Evolutionary conservation across 2,329 filamentous ascomycete genomes (phyloP).

Genomic region (Fusarium neocosmosporiellum): DNA sequence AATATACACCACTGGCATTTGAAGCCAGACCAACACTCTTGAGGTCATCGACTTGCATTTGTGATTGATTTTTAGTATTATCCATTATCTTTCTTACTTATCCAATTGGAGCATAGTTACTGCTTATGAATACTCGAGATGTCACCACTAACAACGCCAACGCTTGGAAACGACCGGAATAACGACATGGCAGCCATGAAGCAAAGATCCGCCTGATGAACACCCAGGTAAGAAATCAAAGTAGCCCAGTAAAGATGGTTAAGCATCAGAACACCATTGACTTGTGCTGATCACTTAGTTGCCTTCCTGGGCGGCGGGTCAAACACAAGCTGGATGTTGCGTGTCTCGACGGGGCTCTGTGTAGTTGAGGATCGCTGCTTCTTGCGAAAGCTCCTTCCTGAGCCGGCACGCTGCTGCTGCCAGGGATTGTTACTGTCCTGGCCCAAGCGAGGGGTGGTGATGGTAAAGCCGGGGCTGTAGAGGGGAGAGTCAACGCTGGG

Average conservation of each 20-base stretch:
- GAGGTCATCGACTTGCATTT: not conserved
- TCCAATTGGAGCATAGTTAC: not conserved
- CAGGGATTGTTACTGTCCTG: conserved; percentile 30
- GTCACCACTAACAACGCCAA: conserved; percentile 13
- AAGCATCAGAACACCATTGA: not conserved
- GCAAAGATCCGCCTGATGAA: not conserved
- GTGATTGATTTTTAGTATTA: not conserved
- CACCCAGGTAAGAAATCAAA: not conserved
- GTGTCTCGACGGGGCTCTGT: conserved; percentile 51
- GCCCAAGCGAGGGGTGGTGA: conserved; percentile 18
- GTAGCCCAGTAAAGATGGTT: not conserved
- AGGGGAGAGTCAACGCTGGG: conserved; percentile 32
- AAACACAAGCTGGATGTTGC: conserved; percentile 53
- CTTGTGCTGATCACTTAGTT: not conserved
- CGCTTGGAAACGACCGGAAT: not conserved
- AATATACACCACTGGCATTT: conserved; percentile 25
- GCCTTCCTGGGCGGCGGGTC: conserved; percentile 50
- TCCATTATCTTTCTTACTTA: not conserved
- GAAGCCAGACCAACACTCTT: conserved; percentile 5
- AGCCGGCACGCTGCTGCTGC: conserved; percentile 23
- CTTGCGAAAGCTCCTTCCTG: conserved; percentile 26
- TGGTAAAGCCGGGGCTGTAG: conserved; percentile 36
- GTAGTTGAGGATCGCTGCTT: conserved; percentile 38
- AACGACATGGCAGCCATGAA: not conserved
- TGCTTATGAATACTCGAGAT: not conserved